Evolutionary conservation across 2,329 filamentous ascomycete genomes (phyloP).

Genomic region (Cladosporium colombiae): DNA sequence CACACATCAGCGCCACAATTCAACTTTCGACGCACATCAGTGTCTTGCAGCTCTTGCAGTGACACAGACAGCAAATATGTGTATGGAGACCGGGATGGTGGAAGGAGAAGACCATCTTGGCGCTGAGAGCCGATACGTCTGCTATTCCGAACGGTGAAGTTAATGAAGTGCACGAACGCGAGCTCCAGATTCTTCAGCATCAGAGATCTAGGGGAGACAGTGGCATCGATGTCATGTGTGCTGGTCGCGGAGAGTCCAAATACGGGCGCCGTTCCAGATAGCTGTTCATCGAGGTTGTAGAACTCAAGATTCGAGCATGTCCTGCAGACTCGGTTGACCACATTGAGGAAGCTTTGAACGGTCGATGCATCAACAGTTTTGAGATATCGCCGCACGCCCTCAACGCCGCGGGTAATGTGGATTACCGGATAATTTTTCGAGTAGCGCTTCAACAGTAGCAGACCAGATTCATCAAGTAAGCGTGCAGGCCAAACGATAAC

Average conservation of each 20-base stretch:
- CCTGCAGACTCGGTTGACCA: neutral
- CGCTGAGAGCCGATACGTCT: neutral
- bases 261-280: neutral
- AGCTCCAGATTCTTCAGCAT: conserved; percentile 2
- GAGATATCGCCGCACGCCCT: neutral
- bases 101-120: neutral
- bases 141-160: neutral
- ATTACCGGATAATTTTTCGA: neutral
- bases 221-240: neutral
- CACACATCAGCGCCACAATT: neutral
- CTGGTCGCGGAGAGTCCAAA: neutral
- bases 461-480: neutral
- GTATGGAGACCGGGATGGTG: neutral
- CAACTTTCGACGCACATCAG: neutral
- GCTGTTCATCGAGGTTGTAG: neutral
- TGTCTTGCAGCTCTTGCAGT: neutral
- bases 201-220: neutral
- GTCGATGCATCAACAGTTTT: neutral
- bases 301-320: conserved; percentile 1
- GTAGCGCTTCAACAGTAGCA: neutral
- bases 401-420: neutral
- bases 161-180: neutral
- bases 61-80: neutral
- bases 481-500: conserved; percentile 3
- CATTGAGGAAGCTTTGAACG: neutral